Percentiles rank a stretch among this genome's conserved stretches.
These are phyloP conservation scores for Pleurotus giganteus DNA, from an alignment of 768 basidiomycete genomes.

Conservation along the genomic window DNA sequence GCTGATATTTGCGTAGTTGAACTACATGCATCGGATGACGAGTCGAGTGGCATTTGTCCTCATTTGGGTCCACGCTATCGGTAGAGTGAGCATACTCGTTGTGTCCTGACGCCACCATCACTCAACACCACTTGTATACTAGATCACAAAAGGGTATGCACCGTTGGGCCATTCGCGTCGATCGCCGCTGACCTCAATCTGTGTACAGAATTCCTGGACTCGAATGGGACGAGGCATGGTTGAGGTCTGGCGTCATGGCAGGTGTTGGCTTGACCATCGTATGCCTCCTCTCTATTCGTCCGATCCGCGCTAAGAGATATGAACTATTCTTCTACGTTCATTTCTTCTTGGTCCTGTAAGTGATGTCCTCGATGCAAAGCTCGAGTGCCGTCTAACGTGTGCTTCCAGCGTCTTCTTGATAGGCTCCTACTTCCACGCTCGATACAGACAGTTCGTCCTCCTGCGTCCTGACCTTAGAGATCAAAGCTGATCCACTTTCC, in stretches of 20 bases:
- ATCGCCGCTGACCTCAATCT: neutral
- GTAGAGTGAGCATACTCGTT: neutral
- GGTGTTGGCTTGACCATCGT: conserved; percentile 28
- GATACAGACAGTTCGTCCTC: neutral
- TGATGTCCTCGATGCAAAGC: neutral
- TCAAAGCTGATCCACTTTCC: neutral
- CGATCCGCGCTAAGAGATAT: conserved; percentile 31
- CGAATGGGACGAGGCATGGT: conserved; percentile 14
- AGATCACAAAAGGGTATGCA: conserved; percentile 5
- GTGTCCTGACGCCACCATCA: neutral
- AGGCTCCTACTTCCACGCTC: conserved; percentile 9
- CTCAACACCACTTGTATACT: neutral
- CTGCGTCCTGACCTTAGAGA: neutral
- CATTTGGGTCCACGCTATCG: conserved; percentile 4
- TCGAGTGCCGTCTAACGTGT: neutral
- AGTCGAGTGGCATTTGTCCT: conserved; percentile 4
- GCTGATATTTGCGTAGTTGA: neutral
- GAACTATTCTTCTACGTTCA: conserved; percentile 43
- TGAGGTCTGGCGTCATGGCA: conserved; percentile 33
- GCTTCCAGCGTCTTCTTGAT: conserved; percentile 8
- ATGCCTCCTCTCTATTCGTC: conserved; percentile 33
- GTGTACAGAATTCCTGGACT: neutral
- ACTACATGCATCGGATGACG: conserved; percentile 11
- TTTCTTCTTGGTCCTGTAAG: conserved; percentile 37
- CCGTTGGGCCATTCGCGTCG: neutral